Conservation (phyloP, 2,329 filamentous ascomycete genomes). For the Byssothecium circinans region DNA sequence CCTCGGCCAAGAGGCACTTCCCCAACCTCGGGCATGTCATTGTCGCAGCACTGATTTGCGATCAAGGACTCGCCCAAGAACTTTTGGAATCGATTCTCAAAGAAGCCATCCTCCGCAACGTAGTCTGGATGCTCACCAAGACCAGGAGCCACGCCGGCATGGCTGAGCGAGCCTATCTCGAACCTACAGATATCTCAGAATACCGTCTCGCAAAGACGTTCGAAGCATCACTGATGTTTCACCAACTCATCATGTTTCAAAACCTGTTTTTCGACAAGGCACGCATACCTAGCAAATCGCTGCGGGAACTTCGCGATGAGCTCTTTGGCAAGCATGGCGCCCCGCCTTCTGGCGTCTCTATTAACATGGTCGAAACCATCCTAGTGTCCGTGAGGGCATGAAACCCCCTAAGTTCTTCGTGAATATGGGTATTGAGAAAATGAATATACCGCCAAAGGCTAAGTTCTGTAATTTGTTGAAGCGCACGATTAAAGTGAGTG, state of each 20-base stretch:
- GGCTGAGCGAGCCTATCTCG: conserved; percentile 53
- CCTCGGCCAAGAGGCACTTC: conserved; percentile 45
- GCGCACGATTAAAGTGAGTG: conserved; percentile 26
- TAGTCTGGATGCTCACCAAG: conserved; percentile 54
- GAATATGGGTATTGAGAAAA: conserved; percentile 46
- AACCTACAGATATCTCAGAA: conserved; percentile 44
- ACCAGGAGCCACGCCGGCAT: conserved; percentile 35
- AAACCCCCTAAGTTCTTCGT: conserved; percentile 49
- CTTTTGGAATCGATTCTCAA: conserved; percentile 50
- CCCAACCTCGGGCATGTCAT: conserved; percentile 56
- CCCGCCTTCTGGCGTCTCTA: conserved; percentile 47
- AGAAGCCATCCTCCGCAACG: conserved; percentile 55
- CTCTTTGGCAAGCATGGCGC: conserved; percentile 53
- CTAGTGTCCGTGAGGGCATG: conserved; percentile 35
- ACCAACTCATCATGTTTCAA: conserved; percentile 57
- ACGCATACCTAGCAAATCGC: conserved; percentile 41
- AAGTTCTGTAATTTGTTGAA: conserved; percentile 27
- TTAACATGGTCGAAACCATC: conserved; percentile 46
- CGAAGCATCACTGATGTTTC: conserved; percentile 50
- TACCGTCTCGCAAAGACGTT: conserved; percentile 55
- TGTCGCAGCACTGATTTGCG: conserved; percentile 51
- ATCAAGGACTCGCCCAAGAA: conserved; percentile 44
- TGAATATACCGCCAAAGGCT: conserved; percentile 19
- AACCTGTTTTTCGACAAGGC: conserved; percentile 53
- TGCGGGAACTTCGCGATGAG: conserved; percentile 47